Conservation (phyloP, 2,329 filamentous ascomycete species). For the Pleoardoris graminearum region DNA sequence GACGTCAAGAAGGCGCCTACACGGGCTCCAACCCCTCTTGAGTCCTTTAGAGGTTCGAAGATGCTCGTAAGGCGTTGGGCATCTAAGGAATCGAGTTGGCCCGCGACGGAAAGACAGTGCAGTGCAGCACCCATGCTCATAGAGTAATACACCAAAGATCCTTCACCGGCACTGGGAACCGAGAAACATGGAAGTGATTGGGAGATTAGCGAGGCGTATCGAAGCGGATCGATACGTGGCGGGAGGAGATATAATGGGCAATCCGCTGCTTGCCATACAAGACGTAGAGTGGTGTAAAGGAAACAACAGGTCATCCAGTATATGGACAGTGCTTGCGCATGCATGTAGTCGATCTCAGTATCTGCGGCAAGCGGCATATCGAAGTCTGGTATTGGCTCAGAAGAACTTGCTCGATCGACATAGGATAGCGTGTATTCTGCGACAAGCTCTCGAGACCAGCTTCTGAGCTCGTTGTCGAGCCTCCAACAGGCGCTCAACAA, state of each 20-base stretch:
- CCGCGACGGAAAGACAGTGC: not conserved
- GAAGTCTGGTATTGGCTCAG: not conserved
- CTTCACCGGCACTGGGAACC: not conserved
- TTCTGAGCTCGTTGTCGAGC: not conserved
- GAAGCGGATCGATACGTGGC: not conserved
- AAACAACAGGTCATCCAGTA: conserved; percentile 2
- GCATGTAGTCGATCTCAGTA: not conserved
- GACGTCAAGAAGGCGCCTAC: not conserved
- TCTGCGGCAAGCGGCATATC: not conserved
- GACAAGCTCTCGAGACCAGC: not conserved
- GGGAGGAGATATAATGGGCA: not conserved
- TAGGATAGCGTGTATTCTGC: not conserved
- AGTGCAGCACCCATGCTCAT: not conserved
- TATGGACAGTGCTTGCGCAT: conserved; percentile 4
- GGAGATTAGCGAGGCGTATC: conserved; percentile 3
- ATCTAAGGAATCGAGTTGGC: not conserved
- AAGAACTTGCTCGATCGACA: not conserved
- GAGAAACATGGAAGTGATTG: conserved; percentile 1
- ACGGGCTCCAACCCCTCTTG: not conserved
- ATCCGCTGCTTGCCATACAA: not conserved
- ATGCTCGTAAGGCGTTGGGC: not conserved
- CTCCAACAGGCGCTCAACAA: not conserved
- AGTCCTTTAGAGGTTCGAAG: not conserved
- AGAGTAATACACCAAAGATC: not conserved
- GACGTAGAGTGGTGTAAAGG: not conserved